phyloP scores from a whole-genome alignment of 2,329 filamentous ascomycete species.

The Beauveria sp. region DNA sequence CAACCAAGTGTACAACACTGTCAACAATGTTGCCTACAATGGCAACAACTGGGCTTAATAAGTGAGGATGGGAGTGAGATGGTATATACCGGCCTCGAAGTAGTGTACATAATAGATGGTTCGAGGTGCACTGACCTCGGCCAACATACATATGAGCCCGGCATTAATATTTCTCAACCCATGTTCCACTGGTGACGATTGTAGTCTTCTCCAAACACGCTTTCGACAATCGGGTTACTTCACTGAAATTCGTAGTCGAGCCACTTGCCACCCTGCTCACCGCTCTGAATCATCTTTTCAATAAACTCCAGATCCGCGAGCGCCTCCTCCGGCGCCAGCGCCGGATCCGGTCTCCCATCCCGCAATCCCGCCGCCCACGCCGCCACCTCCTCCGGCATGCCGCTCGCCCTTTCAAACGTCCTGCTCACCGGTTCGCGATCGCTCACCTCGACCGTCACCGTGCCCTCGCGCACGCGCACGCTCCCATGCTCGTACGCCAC shows the following conservation, averaged over 20 bases:
- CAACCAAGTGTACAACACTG: slow-evolving; percentile 24
- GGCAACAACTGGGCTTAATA: slow-evolving; percentile 18
- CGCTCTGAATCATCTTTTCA: slow-evolving; percentile 42
- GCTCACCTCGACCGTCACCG: slow-evolving; percentile 30
- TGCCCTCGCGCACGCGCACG: slow-evolving; percentile 41
- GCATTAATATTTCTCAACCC: too few relatives aligned
- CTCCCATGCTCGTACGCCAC: slow-evolving; percentile 51
- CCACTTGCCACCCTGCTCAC: slow-evolving; percentile 32
- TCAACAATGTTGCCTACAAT: slow-evolving; percentile 39
- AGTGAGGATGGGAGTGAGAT: not conserved
- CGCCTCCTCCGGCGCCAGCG: slow-evolving; percentile 50
- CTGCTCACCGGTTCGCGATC: slow-evolving; percentile 25
- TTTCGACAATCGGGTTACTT: too few relatives aligned
- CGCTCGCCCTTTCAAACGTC: slow-evolving; percentile 42
- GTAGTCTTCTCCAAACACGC: not conserved
- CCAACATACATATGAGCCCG: too few relatives aligned
- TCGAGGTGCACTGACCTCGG: not conserved
- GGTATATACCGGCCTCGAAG: not conserved
- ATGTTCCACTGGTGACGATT: not conserved
- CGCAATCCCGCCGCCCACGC: slow-evolving; percentile 51
- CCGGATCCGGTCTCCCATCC: slow-evolving; percentile 38
- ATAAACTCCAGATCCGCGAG: slow-evolving; percentile 54
- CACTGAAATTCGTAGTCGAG: slow-evolving; percentile 33
- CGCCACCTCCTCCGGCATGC: slow-evolving; percentile 52
- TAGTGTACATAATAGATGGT: not conserved